Base-by-base conservation (phyloP, 768 basidiomycete species). In the Nidularia sp. region DNA sequence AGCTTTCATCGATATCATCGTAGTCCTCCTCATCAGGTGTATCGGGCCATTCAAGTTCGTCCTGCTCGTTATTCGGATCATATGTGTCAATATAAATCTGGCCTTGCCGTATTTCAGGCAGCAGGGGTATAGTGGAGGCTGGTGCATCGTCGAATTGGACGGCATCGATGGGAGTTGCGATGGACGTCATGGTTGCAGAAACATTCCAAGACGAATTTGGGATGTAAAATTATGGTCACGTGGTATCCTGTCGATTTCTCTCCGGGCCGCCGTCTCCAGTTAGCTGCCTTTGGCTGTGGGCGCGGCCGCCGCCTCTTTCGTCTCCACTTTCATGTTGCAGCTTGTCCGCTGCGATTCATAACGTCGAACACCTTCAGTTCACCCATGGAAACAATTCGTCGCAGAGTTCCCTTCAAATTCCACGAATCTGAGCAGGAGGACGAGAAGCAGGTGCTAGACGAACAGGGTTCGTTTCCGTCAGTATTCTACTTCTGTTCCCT, bases 141-240 rank as follows among this genome's bases (percentile, higher is more conserved):
- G 70, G 66, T 0, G 81, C 79, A 62, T 86, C 83, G 57, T 86
- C 83, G 55, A 88, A 84, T 57, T 85, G 86, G 13, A 83, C 82
- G 25, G 66, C 66, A 47, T 69, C 77, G 49, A 75, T 57, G 15
- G 65, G 59, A 2, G 62, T 58, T 43, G 60, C 55, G 47, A 61
- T 60, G 46, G 65, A 61, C 45, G 63, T 59, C 69, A 73, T 73
- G 55, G 41, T 56, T 51, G 49, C 33, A 41, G n/a, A 31, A 13
- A 54, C 48, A 51, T 46, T 32, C 34, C 32, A 25, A 18, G n/a
- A 47, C 39, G 9, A 53, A 45, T 34, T 47, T 45, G 41, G 47
- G 31, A 32, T 15, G 35, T 42, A 50, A 55, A 59, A 50, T 36
- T 52, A 39, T 32, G 42, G 31, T 51, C 59, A 58, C 57, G 58